Evolutionary conservation across 257 asterid genomes (phyloP), one percentile per base, ranked within the genome.

Genomic region (Forsythia viridissima): DNA sequence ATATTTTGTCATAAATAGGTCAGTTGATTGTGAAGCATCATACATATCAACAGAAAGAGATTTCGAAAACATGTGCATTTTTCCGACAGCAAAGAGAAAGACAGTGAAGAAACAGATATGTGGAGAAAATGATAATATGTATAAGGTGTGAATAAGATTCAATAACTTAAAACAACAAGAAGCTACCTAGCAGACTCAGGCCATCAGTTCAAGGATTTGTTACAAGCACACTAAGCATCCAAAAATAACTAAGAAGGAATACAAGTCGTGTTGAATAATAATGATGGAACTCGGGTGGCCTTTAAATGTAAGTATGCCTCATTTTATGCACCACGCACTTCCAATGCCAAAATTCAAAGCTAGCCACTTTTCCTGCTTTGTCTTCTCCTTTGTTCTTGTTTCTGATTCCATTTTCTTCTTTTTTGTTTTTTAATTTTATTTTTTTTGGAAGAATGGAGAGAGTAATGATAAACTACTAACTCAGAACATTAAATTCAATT

Each of bases 1-100:
- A 85, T 57, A 70, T 18, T 38, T 79, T 41, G 52, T 59, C 71
- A 72, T 12, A 71, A 78, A 12, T 18, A 43, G 12, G 77, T 79
- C 69, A 82, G 80, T 24, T 21, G 40, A 61, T 63, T n/a, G 40
- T 21, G 40, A 63, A 30, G 40, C 16, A 11, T 63, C 70, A 30
- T 6, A 57, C 2, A 2, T 9, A 63, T 8, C 70, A 63, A 11
- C 39, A 63, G 34, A 30, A 24, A 11, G 40, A 63, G 6, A 11
- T 63, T 30, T 21, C 38, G 13, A 63, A 63, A 63, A 11, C 67
- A 20, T 9, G 39, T 21, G 70, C 18, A 9, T 30, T 30, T 63
- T 30, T 63, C 15, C 3, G 6, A 36, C 8, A 11, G n/a, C 37
- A 57, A 57, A 57, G 30, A 57, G 30, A 20, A 57, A 57, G 66